Base-by-base conservation (phyloP, 108 stramenopile genomes). In the Chaetoceros tenuissimus region DNA sequence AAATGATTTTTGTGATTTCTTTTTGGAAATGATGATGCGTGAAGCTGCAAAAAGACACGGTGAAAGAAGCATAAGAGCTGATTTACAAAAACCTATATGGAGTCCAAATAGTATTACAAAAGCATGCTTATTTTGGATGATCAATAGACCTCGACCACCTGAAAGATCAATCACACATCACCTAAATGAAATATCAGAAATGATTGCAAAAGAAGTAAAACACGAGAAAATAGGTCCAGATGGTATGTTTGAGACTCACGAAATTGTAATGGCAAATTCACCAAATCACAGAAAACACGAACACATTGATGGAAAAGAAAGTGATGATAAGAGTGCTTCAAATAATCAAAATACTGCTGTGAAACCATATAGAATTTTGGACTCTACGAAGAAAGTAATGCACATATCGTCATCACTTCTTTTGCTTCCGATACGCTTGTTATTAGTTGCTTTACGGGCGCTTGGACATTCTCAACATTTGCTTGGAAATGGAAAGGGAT, bases 171-270 rank as follows among this genome's bases (percentile, higher is more conserved):
- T 89, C 65, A 59, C 78, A 24, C 65, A 69, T 21, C 79, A 84
- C 62, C 63, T 75, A 20, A 47, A 49, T 20, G 66, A 64, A 8
- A 63, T 89, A 25, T 61, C 78, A 1, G 47, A 82, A 55, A 60
- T 73, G 18, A 69, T 84, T 28, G 81, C 71, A 3, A 53, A 67
- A 0, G 56, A 68, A 26, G 46, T 78, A 28, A 68, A 68, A 21
- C 55, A 64, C 48, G 70, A 82, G 68, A 64, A 68, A 21, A 31
- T 74, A 8, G 74, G 78, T 3, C 60, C 53, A 34, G 88, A 89
- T 67, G 88, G 88, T 21, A 79, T 89, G 78, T 89, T 82, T 60
- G 88, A 89, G 54, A 72, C 57, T 23, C 55, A 81, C 28, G 49
- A 63, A 47, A 55, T 84, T 21, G 82, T 84, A 18, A 61, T 71